Base-by-base conservation (phyloP, 1,284 basidiomycete species). In the Dichomitus squalens region DNA sequence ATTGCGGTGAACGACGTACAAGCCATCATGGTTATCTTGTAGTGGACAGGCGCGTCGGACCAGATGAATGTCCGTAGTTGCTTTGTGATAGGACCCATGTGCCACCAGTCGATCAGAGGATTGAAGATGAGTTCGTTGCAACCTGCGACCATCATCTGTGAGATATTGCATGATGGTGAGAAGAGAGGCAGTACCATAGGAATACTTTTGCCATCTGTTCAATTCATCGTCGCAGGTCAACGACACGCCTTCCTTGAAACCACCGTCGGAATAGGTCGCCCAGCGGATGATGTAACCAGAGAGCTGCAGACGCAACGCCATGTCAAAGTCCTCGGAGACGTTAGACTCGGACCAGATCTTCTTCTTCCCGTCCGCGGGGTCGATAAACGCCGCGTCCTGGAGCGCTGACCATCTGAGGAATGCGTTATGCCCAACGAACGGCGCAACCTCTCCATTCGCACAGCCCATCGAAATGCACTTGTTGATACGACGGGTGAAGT, bases 401-500 rank as follows among this genome's bases (percentile, higher is more conserved):
- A 94, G 75, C 1, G 92, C 92, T 7, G 81, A 81, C 92, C 93
- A 95, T 12, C 92, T 83, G 39, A 95, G 76, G 75, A 93, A 94
- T 2, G 92, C 92, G 60, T 95, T 94, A 72, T 95, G 93, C 1
- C 93, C 93, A 57, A 95, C 90, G 66, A 94, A 94, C 1, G 92
- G 92, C 1, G 92, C 89, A 31, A 89, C 83, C 72, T 93, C 91
- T 40, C 90, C 92, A 64, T 90, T 92, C 11, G 84, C 86, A 55
- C 85, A 87, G 20, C 84, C 83, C 77, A 90, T 81, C 0, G 88
- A 88, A 60, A 93, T 93, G 65, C 82, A 86, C 66, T 79, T 81
- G 73, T 93, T 90, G 73, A 92, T 91, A 21, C 90, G 79, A 7
- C 84, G 83, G 0, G 91, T 93, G 75, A 95, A 95, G 74, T 88